A percentile compares a stretch with the other conserved stretches of the same genome.
phyloP scores from a whole-genome alignment of 2,329 filamentous ascomycete species.

The Helicocarpus griseus region DNA sequence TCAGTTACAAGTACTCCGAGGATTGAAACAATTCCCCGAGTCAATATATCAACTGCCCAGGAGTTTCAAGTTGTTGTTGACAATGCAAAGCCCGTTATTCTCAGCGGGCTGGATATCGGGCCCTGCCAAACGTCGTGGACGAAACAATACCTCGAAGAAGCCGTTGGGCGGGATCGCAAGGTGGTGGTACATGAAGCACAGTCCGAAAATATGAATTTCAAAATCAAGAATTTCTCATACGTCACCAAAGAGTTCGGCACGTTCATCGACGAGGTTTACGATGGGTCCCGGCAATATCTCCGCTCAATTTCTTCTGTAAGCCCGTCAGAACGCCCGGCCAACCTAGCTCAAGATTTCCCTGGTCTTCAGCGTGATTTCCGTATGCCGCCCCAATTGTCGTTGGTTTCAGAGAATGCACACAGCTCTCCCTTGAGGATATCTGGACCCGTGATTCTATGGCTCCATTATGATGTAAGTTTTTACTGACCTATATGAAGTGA shows the following conservation, averaged over 20 bases:
- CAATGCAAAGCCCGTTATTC: conserved; percentile 51
- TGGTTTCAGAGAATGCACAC: conserved; percentile 55
- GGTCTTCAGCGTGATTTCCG: conserved; percentile 58
- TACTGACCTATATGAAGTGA: background rate
- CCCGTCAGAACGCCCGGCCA: conserved; percentile 60
- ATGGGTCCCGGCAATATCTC: conserved; percentile 61
- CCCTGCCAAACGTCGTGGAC: conserved; percentile 59
- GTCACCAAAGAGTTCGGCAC: conserved; percentile 55
- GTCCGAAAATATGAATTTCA: conserved; percentile 65
- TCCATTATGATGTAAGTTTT: conserved; percentile 65
- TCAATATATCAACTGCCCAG: conserved; percentile 41
- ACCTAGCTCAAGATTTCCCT: conserved; percentile 62
- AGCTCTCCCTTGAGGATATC: conserved; percentile 74
- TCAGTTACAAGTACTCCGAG: conserved; percentile 4
- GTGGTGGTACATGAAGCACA: conserved; percentile 65
- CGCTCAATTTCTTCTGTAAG: conserved; percentile 62
- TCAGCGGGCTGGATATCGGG: conserved; percentile 59
- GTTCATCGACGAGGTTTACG: conserved; percentile 53
- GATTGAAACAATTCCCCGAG: conserved; percentile 38
- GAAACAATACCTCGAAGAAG: conserved; percentile 54
- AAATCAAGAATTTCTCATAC: conserved; percentile 73
- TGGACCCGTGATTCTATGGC: conserved; percentile 74
- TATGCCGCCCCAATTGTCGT: conserved; percentile 52
- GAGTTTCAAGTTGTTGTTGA: conserved; percentile 54
- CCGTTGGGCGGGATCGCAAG: conserved; percentile 52